Conservation (phyloP, 148 eudicot species). For the Talinum fruticosum region DNA sequence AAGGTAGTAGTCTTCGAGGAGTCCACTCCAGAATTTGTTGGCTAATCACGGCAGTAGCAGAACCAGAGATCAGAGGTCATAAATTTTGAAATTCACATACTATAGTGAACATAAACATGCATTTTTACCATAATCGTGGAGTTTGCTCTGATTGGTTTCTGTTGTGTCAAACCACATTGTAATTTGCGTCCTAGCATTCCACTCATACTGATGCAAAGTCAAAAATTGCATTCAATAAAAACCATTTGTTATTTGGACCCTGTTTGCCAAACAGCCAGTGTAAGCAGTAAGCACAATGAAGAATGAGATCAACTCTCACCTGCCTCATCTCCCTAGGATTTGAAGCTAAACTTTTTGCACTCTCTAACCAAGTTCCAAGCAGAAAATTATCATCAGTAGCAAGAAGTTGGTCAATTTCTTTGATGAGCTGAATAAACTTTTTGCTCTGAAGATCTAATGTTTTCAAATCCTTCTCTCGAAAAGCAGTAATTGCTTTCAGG, state of each 20-base stretch:
- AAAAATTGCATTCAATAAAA: slow-evolving; percentile 15
- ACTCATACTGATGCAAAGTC: slow-evolving; percentile 63
- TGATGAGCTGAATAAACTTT: slow-evolving; percentile 61
- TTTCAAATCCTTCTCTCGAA: slow-evolving; percentile 48
- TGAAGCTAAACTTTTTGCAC: slow-evolving; percentile 71
- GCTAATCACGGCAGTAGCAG: slow-evolving; percentile 37
- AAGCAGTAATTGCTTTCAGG: slow-evolving; percentile 69
- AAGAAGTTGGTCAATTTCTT: slow-evolving; percentile 75
- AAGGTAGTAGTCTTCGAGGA: slow-evolving; percentile 78
- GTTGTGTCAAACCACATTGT: slow-evolving; percentile 95
- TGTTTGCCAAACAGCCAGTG: background rate
- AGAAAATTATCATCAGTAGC: slow-evolving; percentile 88
- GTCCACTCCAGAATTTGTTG: slow-evolving; percentile 95
- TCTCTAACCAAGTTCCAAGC: slow-evolving; percentile 89
- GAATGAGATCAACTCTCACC: slow-evolving; percentile 42
- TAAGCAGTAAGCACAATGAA: background rate
- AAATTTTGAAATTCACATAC: background rate
- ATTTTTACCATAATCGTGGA: slow-evolving; percentile 87
- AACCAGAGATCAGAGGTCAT: background rate
- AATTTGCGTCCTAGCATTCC: slow-evolving; percentile 97
- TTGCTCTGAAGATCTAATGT: slow-evolving; percentile 42
- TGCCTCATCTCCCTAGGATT: slow-evolving; percentile 59
- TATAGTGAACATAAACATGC: background rate
- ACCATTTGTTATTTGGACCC: background rate
- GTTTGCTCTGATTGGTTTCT: slow-evolving; percentile 69